A percentile compares a stretch with the other conserved stretches of the same genome.
These are phyloP conservation scores for Fusarium sp. DNA, from an alignment of 2,329 filamentous ascomycete species.

Conservation along the genomic window DNA sequence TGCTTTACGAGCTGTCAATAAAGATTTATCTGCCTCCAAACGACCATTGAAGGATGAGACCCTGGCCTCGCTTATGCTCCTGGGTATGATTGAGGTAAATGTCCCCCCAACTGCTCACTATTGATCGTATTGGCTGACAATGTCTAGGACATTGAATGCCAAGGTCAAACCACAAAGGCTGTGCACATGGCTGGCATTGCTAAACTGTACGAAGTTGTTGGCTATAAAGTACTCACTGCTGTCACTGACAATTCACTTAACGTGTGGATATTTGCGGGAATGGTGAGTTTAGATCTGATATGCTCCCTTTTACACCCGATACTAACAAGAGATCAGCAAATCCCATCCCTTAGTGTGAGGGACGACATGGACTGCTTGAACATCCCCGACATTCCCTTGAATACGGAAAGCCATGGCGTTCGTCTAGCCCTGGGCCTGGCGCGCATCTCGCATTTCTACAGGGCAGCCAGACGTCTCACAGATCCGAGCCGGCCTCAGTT, in stretches of 20 bases:
- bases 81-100: slow-evolving; percentile 32
- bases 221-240: slow-evolving; percentile 14
- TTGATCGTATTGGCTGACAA: slow-evolving; percentile 7
- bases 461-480: slow-evolving; percentile 20
- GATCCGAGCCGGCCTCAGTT: background rate
- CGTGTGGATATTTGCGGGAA: slow-evolving; percentile 28
- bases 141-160: slow-evolving; percentile 32
- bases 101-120: background rate
- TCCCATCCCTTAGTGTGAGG: slow-evolving; percentile 17
- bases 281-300: slow-evolving; percentile 27
- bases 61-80: slow-evolving; percentile 26
- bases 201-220: slow-evolving; percentile 27
- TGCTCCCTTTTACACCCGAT: background rate
- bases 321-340: slow-evolving; percentile 22
- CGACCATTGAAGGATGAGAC: slow-evolving; percentile 26
- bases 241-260: slow-evolving; percentile 7
- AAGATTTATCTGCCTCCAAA: slow-evolving; percentile 22
- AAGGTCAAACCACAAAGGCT: slow-evolving; percentile 27
- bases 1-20: slow-evolving; percentile 25
- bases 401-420: slow-evolving; percentile 11
- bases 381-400: slow-evolving; percentile 13
- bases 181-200: slow-evolving; percentile 33
- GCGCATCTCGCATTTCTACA: slow-evolving; percentile 30
- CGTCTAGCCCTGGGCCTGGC: slow-evolving; percentile 21
- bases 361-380: slow-evolving; percentile 23